Evolutionary conservation across 805 yeast species (phyloP).

Genomic region (Zygosaccharomyces rouxii): DNA sequence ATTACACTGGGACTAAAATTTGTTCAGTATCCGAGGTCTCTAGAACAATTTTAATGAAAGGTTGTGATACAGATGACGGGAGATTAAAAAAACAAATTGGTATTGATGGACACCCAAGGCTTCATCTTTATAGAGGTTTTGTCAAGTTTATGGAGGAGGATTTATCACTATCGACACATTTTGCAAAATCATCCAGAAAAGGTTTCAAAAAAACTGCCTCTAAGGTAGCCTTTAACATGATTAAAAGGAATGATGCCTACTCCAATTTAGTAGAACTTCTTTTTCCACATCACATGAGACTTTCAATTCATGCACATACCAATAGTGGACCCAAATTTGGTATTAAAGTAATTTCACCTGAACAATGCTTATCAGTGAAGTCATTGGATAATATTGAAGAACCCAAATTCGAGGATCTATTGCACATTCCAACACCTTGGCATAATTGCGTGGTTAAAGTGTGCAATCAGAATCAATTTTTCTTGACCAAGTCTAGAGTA

Average conservation of each 20-base stretch:
- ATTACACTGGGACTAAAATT: conserved; percentile 40
- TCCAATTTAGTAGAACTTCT: conserved; percentile 56
- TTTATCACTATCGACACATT: conserved; percentile 41
- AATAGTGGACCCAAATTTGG: conserved; percentile 61
- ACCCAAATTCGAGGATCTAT: conserved; percentile 47
- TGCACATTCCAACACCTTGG: conserved; percentile 67
- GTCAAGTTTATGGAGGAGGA: conserved; percentile 58
- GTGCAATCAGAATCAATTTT: conserved; percentile 34
- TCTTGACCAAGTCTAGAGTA: conserved; percentile 37
- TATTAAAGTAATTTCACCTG: conserved; percentile 43
- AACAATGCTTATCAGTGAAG: conserved; percentile 44
- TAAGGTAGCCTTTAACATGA: conserved; percentile 59
- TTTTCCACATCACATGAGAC: conserved; percentile 55
- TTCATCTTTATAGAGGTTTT: conserved; percentile 52
- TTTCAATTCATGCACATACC: conserved; percentile 59
- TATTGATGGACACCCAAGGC: conserved; percentile 51
- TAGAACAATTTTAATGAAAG: conserved; percentile 41
- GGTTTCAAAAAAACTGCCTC: conserved; percentile 48
- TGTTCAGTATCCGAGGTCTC: conserved; percentile 38
- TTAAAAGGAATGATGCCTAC: conserved; percentile 59
- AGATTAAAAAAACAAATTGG: conserved; percentile 57
- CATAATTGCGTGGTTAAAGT: conserved; percentile 48
- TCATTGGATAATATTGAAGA: conserved; percentile 39
- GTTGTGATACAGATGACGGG: conserved; percentile 54
- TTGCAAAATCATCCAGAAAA: conserved; percentile 41